Evolutionary conservation across 495 filamentous ascomycete genomes (phyloP).

Genomic region (Tuber borchii): DNA sequence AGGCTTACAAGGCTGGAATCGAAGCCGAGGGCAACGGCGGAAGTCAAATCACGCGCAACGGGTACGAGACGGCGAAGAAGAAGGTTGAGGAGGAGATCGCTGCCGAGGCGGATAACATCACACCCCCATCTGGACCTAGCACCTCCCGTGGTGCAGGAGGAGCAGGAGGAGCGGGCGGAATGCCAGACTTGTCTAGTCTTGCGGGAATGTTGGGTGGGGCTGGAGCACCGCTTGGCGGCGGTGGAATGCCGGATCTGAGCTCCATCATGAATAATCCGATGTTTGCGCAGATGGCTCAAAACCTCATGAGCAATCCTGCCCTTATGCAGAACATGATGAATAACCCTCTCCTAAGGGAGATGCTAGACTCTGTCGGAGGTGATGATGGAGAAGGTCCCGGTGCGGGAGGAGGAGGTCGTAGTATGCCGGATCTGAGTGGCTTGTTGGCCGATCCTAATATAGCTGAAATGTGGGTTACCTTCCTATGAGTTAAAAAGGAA

Average conservation of each 20-base stretch:
- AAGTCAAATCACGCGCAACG: conserved; percentile 83
- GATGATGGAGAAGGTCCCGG: conserved; percentile 47
- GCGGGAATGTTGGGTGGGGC: conserved; percentile 65
- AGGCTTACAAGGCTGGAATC: conserved; percentile 88
- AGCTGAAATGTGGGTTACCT: conserved; percentile 75
- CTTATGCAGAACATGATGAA: conserved; percentile 84
- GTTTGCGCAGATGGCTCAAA: conserved; percentile 94
- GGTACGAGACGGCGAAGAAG: conserved; percentile 81
- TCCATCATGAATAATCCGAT: conserved; percentile 94
- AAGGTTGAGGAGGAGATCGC: conserved; percentile 66
- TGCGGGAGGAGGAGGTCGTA: conserved; percentile 53
- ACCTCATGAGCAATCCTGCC: conserved; percentile 90
- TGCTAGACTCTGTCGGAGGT: conserved; percentile 63
- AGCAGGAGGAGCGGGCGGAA: conserved; percentile 55
- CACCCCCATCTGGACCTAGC: conserved; percentile 39
- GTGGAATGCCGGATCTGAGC: conserved; percentile 79
- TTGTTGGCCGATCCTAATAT: conserved; percentile 88
- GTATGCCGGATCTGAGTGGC: conserved; percentile 69
- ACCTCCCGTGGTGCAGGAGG: conserved; percentile 42
- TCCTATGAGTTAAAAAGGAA: not conserved
- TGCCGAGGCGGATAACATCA: conserved; percentile 49
- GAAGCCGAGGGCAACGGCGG: conserved; percentile 90
- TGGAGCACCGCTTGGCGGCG: conserved; percentile 53
- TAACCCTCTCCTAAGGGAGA: conserved; percentile 78
- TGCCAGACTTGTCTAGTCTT: conserved; percentile 70